Percentiles rank a stretch among this genome's conserved stretches.
These are phyloP conservation scores for Lophiostoma macrostomum DNA, from an alignment of 495 filamentous ascomycete genomes.

Conservation along the genomic window DNA sequence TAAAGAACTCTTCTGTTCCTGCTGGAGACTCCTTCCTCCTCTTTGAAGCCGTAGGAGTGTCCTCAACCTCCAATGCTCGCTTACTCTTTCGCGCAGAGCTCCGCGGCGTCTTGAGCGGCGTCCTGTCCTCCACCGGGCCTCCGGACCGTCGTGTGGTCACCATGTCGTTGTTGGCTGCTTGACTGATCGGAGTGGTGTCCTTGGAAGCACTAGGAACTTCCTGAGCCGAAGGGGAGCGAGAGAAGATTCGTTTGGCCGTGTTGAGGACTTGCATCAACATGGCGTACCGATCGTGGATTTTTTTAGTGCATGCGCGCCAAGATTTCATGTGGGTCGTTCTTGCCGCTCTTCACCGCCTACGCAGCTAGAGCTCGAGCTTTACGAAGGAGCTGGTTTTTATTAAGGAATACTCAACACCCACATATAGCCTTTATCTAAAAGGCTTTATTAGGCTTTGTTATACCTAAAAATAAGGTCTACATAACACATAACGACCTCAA, in stretches of 20 bases:
- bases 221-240: conserved; percentile 23
- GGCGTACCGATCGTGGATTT: conserved; percentile 5
- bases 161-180: conserved; percentile 13
- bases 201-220: neutral
- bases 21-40: conserved; percentile 9
- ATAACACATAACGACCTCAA: too few species aligned
- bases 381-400: too few species aligned
- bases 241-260: conserved; percentile 20
- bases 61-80: conserved; percentile 11
- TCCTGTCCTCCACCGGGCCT: conserved; percentile 1
- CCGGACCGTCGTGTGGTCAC: conserved; percentile 29
- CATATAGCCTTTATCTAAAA: too few species aligned
- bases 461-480: too few species aligned
- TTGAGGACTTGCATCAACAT: conserved; percentile 27
- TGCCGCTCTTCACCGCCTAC: neutral
- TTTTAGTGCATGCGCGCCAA: conserved; percentile 15
- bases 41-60: conserved; percentile 9
- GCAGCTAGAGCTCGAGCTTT: conserved; percentile 3
- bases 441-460: too few species aligned
- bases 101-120: conserved; percentile 1
- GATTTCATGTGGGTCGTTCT: conserved; percentile 16
- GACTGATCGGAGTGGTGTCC: conserved; percentile 1
- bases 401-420: too few species aligned
- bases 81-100: conserved; percentile 6
- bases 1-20: neutral